Evolutionary conservation across 805 yeast species (phyloP).

Genomic region (Scheffersomyces lignosus): DNA sequence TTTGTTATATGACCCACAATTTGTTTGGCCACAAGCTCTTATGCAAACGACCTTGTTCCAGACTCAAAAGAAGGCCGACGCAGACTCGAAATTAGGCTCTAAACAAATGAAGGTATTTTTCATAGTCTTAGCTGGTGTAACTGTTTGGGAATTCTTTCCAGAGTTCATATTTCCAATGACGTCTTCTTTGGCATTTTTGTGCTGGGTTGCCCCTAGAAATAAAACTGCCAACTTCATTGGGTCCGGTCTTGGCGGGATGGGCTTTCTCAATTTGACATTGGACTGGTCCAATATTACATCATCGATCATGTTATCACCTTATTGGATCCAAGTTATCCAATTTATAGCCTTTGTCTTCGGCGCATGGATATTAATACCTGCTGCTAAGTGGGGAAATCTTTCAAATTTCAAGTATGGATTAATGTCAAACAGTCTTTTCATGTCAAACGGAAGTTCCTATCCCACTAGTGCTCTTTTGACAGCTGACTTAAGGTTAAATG

Average conservation of each 20-base stretch:
- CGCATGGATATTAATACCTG: conserved; percentile 51
- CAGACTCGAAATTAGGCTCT: conserved; percentile 14
- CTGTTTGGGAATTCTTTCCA: conserved; percentile 51
- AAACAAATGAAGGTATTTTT: conserved; percentile 41
- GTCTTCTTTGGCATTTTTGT: conserved; percentile 48
- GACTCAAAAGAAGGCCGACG: conserved; percentile 22
- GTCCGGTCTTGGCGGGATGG: conserved; percentile 55
- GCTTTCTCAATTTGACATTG: conserved; percentile 46
- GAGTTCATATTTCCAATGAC: conserved; percentile 50
- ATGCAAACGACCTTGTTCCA: conserved; percentile 51
- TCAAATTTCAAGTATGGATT: conserved; percentile 36
- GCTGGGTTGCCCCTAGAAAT: conserved; percentile 50
- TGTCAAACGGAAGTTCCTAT: conserved; percentile 36
- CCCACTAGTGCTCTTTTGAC: conserved; percentile 45
- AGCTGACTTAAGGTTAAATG: conserved; percentile 37
- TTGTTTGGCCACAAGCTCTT: conserved; percentile 49
- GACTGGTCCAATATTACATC: conserved; percentile 58
- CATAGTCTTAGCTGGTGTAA: conserved; percentile 30
- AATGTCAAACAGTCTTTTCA: conserved; percentile 47
- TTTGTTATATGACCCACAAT: conserved; percentile 49
- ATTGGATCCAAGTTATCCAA: conserved; percentile 52
- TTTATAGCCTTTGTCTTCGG: conserved; percentile 46
- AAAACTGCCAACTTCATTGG: conserved; percentile 44
- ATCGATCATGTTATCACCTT: conserved; percentile 49
- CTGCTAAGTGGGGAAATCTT: conserved; percentile 44